Percentiles rank a stretch among this genome's conserved stretches.
phyloP scores from a whole-genome alignment of 208 protist genomes.

The Tritrichomonas musculus region DNA sequence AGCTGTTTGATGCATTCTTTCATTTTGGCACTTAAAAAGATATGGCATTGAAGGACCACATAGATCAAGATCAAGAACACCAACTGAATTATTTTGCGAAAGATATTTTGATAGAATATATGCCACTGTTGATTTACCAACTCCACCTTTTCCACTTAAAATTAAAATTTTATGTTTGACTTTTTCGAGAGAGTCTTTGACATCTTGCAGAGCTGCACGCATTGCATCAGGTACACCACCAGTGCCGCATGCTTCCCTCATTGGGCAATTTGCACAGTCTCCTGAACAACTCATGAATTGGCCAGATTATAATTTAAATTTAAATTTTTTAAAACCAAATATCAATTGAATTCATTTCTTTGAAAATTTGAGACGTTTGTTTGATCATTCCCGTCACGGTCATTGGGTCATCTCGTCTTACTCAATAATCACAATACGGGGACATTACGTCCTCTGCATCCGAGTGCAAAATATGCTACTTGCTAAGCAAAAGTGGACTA shows the following conservation, averaged over 20 bases:
- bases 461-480: no score
- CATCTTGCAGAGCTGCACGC: background rate
- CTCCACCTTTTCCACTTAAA: constrained; percentile 93
- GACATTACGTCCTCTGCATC: no score
- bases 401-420: no score
- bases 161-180: constrained; percentile 93
- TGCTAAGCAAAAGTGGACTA: no score
- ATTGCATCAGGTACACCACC: constrained; percentile 6
- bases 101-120: constrained; percentile 71
- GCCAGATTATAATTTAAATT: no score
- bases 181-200: constrained; percentile 46
- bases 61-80: constrained; percentile 98
- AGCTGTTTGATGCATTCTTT: constrained; percentile 68
- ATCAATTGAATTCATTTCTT: no score
- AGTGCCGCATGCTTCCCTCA: background rate
- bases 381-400: no score
- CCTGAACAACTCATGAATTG: background rate
- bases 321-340: no score
- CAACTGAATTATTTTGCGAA: constrained; percentile 62
- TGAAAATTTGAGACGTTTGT: no score
- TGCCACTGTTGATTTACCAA: constrained; percentile 94
- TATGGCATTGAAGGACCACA: constrained; percentile 91
- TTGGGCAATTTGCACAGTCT: constrained; percentile 12
- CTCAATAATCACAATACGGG: no score
- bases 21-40: constrained; percentile 82